These are phyloP conservation scores for Neurospora sp. DNA, from an alignment of 495 filamentous ascomycete species.

Conservation along the genomic window DNA sequence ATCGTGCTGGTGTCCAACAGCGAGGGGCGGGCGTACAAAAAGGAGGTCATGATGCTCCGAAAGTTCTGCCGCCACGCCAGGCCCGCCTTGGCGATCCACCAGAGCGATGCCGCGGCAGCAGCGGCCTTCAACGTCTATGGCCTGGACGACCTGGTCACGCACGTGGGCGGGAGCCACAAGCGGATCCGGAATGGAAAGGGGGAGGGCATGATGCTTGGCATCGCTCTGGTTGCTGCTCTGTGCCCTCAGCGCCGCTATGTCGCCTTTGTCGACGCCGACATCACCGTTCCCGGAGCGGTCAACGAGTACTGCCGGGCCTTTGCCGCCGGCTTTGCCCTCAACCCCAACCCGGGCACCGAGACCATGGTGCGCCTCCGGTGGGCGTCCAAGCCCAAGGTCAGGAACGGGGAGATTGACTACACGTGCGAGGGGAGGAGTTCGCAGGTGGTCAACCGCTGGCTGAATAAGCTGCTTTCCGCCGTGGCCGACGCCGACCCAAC, in stretches of 20 bases:
- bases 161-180: background rate
- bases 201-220: slow-evolving; percentile 25
- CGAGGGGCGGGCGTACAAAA: slow-evolving; percentile 2
- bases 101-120: slow-evolving; percentile 15
- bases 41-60: slow-evolving; percentile 7
- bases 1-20: slow-evolving; percentile 23
- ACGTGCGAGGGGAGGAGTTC: slow-evolving; percentile 19
- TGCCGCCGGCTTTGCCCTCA: slow-evolving; percentile 19
- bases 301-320: slow-evolving; percentile 20
- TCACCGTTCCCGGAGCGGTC: slow-evolving; percentile 10
- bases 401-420: slow-evolving; percentile 5
- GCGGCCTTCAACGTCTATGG: slow-evolving; percentile 9
- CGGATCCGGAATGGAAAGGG: slow-evolving; percentile 22
- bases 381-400: slow-evolving; percentile 21
- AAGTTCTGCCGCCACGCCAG: slow-evolving; percentile 5
- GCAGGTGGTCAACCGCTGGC: slow-evolving; percentile 19
- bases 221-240: slow-evolving; percentile 14
- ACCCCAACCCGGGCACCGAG: slow-evolving; percentile 3
- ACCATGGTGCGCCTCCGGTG: slow-evolving; percentile 22
- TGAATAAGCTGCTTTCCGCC: slow-evolving; percentile 13
- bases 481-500: background rate
- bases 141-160: slow-evolving; percentile 7
- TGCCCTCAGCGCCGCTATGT: slow-evolving; percentile 13
- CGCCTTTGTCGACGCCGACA: slow-evolving; percentile 26
- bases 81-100: slow-evolving; percentile 16